Base-by-base conservation (phyloP, 768 basidiomycete species). In the Kwoniella sp. region DNA sequence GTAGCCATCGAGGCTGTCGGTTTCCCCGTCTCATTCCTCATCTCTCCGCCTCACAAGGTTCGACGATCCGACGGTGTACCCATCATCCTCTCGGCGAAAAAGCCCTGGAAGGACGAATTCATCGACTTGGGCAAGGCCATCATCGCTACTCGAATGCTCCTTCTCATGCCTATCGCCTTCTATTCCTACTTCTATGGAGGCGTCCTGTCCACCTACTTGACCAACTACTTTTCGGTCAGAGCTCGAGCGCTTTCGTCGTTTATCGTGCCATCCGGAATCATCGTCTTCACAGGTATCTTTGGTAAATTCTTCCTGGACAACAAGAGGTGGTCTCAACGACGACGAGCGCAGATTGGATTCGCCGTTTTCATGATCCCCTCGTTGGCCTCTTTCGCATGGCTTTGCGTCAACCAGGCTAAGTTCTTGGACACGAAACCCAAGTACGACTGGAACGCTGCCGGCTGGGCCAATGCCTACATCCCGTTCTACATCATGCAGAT, bases 121-220 rank as follows among this genome's bases (percentile, higher is more conserved):
- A 26, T 30, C 12, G 17, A 29, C 9, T 41, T 71, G 22, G 22
- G 45, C 28, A 7, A 30, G 34, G 53, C 63, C 20, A 25, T 71
- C 30, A 62, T 54, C 0, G 26, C 17, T 48, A 17, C 23, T 7
- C 58, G 55, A n/a, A 66, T 71, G 54, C 52, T 68, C 3, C 28
- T 71, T 20, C 50, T 70, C 22, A 38, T 53, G 50, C 62, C 62
- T 17, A 55, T 67, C 37, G 65, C 26, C 20, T 63, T 70, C 47
- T 70, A 65, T 22, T 63, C 61, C 12, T 70, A 59, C 54, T 70
- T 70, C 55, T 67, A 58, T 41, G 66, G 69, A n/a, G 69, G 66
- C 15, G 54, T 62, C 17, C 30, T 55, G 26, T 57, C 45, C 4
- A 67, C 61, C 9, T 72, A 72, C 56, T 59, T 72, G 34, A 38